Evolutionary conservation across 441 rosid species (phyloP), one percentile per base, ranked within the genome.

Genomic region (Erodium trifolium): DNA sequence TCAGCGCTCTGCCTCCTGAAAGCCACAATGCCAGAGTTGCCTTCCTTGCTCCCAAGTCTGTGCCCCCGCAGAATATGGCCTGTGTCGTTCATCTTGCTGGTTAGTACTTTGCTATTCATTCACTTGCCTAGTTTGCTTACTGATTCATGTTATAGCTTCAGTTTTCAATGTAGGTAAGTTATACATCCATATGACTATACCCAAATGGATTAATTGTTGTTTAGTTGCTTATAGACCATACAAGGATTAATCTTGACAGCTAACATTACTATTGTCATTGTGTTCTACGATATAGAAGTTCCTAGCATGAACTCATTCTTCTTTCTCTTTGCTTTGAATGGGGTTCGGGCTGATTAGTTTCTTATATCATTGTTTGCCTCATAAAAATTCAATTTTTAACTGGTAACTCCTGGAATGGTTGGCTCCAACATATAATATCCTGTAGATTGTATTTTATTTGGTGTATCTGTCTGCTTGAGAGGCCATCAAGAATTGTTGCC

Each of bases 1-100:
- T 88, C n/a, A 79, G 81, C 71, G 93, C 97, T 72, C 75, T 93
- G 79, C 99, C 99, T 59, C 93, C 91, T 0, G 97, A 93, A 79
- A 81, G 93, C 78, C 93, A 80, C 70, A 91, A 73, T 31, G 93
- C 93, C 0, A 84, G 96, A 72, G 97, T 93, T 68, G 90, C 96
- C 70, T 93, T 91, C 83, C 96, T 93, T 53, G 78, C 84, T 8
- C 99, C 96, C 0, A 93, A 89, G 70, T 73, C 41, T 29, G 85
- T 89, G 62, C 86, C 90, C 3, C 91, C 95, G 0, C 92, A 88
- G 67, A 93, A 81, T 76, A 86, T 87, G 96, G 93, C 97, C 4
- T 93, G 99, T 74, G 99, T 93, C 31, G 90, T 93, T 86, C 99
- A 93, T 77, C 97, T 93, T 78, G 99, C 97, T 72, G 99, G 99